phyloP scores from a whole-genome alignment of 805 yeast species.

The Hanseniaspora singularis region DNA sequence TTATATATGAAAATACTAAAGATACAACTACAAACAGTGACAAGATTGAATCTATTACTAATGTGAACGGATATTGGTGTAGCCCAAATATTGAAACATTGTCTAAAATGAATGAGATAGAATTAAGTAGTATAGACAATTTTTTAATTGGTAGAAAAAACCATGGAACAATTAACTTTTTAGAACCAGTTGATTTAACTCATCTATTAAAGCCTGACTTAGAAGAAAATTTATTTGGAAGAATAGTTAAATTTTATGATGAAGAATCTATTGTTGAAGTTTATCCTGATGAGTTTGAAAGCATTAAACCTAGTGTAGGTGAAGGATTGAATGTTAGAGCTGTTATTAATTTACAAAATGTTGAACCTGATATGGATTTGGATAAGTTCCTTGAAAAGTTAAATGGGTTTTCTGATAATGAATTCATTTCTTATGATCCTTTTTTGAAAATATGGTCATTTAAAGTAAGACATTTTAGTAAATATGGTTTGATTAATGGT shows the following conservation, averaged over 20 bases:
- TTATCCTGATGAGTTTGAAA: slow-evolving; percentile 38
- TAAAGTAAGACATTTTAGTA: slow-evolving; percentile 79
- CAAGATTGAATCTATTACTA: not conserved
- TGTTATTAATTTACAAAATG: slow-evolving; percentile 51
- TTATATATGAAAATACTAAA: not conserved
- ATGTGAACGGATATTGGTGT: slow-evolving; percentile 50
- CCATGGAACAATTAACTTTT: slow-evolving; percentile 55
- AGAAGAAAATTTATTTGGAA: slow-evolving; percentile 30
- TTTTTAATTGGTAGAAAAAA: slow-evolving; percentile 60
- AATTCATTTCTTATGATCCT: slow-evolving; percentile 69
- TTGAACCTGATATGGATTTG: slow-evolving; percentile 37
- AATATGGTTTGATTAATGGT: slow-evolving; percentile 80
- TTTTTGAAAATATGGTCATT: slow-evolving; percentile 66
- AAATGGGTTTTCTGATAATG: slow-evolving; percentile 53
- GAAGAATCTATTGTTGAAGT: slow-evolving; percentile 42
- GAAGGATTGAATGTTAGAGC: slow-evolving; percentile 68
- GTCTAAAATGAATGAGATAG: slow-evolving; percentile 32
- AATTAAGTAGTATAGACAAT: slow-evolving; percentile 44
- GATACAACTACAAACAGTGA: not conserved
- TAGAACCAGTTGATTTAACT: slow-evolving; percentile 56
- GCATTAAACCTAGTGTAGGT: slow-evolving; percentile 48
- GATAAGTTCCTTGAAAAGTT: slow-evolving; percentile 40
- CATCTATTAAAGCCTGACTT: slow-evolving; percentile 34
- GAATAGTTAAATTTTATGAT: slow-evolving; percentile 36
- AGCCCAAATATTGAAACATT: slow-evolving; percentile 50